Evolutionary conservation across 1,284 basidiomycete genomes (phyloP).

Genomic region (Mycena citricolor): DNA sequence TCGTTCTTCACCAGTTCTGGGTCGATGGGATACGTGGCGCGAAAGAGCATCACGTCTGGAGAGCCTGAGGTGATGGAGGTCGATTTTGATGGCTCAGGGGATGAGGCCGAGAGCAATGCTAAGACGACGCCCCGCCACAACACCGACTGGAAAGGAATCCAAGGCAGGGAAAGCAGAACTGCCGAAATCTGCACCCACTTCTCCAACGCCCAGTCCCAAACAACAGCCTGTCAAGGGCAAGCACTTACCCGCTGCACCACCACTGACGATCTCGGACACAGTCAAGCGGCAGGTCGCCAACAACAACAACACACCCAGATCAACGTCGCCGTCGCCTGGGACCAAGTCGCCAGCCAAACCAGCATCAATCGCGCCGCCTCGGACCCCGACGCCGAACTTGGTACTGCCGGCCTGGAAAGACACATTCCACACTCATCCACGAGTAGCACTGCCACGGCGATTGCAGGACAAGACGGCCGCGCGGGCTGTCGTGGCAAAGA

Average conservation of each 20-base stretch:
- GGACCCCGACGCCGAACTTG: conserved; percentile 62
- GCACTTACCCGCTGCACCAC: conserved; percentile 15
- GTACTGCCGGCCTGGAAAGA: conserved; percentile 89
- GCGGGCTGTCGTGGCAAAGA: conserved; percentile 38
- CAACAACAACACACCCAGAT: conserved; percentile 10
- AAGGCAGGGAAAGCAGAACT: conserved; percentile 1
- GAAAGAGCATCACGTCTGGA: conserved; percentile 34
- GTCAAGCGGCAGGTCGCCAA: conserved; percentile 20
- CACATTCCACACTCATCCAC: conserved; percentile 79
- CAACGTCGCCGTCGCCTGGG: conserved; percentile 16
- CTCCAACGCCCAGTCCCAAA: conserved; percentile 10
- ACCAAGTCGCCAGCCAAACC: conserved; percentile 21
- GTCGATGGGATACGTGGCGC: conserved; percentile 32
- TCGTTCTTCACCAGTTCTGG: conserved; percentile 54
- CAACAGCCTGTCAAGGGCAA: conserved; percentile 13
- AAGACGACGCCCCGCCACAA: no score
- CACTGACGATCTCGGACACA: conserved; percentile 18
- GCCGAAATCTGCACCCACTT: no score
- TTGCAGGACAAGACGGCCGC: conserved; percentile 29
- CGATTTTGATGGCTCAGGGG: conserved; percentile 44
- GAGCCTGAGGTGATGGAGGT: conserved; percentile 71
- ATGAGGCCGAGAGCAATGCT: conserved; percentile 31
- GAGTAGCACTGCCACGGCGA: conserved; percentile 59
- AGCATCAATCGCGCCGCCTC: conserved; percentile 26
- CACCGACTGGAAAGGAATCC: conserved; percentile 9